Conservation (phyloP, 1,139 yeast species). For the Protomyces gravidus region DNA sequence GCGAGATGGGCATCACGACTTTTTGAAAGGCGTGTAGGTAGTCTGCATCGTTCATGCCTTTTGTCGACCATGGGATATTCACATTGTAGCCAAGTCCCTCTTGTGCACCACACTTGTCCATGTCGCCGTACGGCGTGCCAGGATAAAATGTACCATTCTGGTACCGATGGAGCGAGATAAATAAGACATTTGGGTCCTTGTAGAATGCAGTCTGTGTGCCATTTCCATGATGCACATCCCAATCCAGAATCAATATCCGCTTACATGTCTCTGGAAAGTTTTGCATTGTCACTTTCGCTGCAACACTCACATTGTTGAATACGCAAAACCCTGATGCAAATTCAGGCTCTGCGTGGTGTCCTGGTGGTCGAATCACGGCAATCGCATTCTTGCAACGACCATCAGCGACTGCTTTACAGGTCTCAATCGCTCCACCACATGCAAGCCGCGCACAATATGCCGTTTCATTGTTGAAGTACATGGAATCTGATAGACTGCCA, state of each 20-base stretch:
- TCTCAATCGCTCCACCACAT: conserved; percentile 96
- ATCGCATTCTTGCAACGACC: conserved; percentile 85
- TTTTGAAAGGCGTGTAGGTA: conserved; percentile 86
- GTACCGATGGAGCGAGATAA: conserved; percentile 85
- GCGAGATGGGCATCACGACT: conserved; percentile 81
- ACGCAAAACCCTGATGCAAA: conserved; percentile 95
- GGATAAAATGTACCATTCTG: conserved; percentile 93
- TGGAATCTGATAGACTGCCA: conserved; percentile 90
- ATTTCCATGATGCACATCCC: conserved; percentile 87
- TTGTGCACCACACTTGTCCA: conserved; percentile 76
- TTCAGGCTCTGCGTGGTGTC: conserved; percentile 98
- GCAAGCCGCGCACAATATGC: conserved; percentile 80
- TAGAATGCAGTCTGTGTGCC: conserved; percentile 93
- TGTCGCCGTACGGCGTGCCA: conserved; percentile 72
- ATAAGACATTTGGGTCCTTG: conserved; percentile 83
- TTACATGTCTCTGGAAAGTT: conserved; percentile 85
- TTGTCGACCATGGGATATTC: conserved; percentile 91
- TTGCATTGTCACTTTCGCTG: conserved; percentile 78
- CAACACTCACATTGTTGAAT: conserved; percentile 95
- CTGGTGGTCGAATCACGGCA: conserved; percentile 97
- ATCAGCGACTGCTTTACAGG: conserved; percentile 91
- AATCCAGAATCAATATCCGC: conserved; percentile 77
- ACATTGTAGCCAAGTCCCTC: conserved; percentile 74
- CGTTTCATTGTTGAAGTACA: conserved; percentile 90
- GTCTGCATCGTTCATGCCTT: conserved; percentile 94